phyloP scores from a whole-genome alignment of 2,329 filamentous ascomycete species.

The Paraphoma sp. region DNA sequence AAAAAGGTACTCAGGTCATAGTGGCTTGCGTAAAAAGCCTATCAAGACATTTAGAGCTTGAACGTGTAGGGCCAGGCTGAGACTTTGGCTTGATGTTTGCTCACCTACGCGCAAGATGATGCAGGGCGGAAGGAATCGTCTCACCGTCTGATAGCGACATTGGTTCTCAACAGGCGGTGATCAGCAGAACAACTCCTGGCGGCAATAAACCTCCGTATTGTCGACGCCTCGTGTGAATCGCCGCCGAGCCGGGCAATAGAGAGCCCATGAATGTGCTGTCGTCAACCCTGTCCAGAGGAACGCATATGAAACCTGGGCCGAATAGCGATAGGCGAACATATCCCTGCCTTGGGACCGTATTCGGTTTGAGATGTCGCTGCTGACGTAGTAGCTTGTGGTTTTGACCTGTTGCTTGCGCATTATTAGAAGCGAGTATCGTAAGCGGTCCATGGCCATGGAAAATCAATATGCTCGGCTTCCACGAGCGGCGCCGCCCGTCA shows the following conservation, averaged over 20 bases:
- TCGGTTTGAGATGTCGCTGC: conserved; percentile 14
- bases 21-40: not conserved
- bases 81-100: not conserved
- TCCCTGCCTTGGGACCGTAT: conserved; percentile 5
- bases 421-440: conserved; percentile 27
- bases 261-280: not conserved
- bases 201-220: not conserved
- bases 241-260: not conserved
- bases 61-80: conserved; percentile 5
- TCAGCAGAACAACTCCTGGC: not conserved
- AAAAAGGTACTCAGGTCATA: not conserved
- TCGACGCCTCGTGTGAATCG: not conserved
- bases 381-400: conserved; percentile 25
- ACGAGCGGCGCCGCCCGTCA: conserved; percentile 13
- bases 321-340: conserved; percentile 23
- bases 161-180: not conserved
- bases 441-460: conserved; percentile 10
- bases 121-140: conserved; percentile 9
- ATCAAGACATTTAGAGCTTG: conserved; percentile 1
- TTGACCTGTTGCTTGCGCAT: conserved; percentile 19
- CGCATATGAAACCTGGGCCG: conserved; percentile 3
- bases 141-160: conserved; percentile 37
- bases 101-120: conserved; percentile 1
- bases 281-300: not conserved
- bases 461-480: conserved; percentile 15